phyloP scores from a whole-genome alignment of 495 filamentous ascomycete genomes.

The Bombardia bombarda region DNA sequence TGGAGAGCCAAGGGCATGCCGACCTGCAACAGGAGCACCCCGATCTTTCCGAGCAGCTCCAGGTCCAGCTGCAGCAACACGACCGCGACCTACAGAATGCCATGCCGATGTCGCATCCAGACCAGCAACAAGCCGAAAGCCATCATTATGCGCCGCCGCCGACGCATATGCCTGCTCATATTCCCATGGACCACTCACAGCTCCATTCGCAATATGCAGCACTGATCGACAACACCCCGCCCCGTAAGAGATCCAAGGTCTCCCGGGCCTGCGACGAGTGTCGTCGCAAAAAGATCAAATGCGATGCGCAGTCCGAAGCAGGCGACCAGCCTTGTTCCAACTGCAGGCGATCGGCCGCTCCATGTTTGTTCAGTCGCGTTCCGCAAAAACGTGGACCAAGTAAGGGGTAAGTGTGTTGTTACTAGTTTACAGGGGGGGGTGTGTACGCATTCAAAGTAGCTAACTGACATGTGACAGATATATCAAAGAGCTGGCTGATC shows the following conservation, averaged over 20 bases:
- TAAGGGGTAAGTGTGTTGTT: conserved; percentile 62
- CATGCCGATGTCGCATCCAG: conserved; percentile 11
- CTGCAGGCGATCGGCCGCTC: conserved; percentile 67
- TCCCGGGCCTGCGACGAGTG: conserved; percentile 95
- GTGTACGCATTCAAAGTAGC: no score
- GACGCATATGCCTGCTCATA: conserved; percentile 27
- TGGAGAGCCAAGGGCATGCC: background rate
- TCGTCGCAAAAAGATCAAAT: conserved; percentile 92
- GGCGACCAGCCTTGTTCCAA: conserved; percentile 76
- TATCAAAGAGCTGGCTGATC: conserved; percentile 91
- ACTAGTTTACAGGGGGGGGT: background rate
- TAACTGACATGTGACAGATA: conserved; percentile 50
- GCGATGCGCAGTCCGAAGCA: conserved; percentile 76
- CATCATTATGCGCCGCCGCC: conserved; percentile 13
- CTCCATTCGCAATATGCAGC: conserved; percentile 11
- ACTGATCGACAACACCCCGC: conserved; percentile 51
- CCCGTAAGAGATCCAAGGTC: conserved; percentile 81
- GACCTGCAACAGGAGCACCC: conserved; percentile 17
- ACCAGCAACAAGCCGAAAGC: conserved; percentile 4
- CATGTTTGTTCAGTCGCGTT: conserved; percentile 84
- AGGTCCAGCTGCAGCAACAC: conserved; percentile 25
- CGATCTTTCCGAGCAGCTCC: conserved; percentile 22
- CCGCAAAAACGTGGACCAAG: conserved; percentile 93
- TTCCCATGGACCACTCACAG: conserved; percentile 18
- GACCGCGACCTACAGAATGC: conserved; percentile 9